Evolutionary conservation across 495 filamentous ascomycete species (phyloP).

Genomic region (Penicillium canescens): DNA sequence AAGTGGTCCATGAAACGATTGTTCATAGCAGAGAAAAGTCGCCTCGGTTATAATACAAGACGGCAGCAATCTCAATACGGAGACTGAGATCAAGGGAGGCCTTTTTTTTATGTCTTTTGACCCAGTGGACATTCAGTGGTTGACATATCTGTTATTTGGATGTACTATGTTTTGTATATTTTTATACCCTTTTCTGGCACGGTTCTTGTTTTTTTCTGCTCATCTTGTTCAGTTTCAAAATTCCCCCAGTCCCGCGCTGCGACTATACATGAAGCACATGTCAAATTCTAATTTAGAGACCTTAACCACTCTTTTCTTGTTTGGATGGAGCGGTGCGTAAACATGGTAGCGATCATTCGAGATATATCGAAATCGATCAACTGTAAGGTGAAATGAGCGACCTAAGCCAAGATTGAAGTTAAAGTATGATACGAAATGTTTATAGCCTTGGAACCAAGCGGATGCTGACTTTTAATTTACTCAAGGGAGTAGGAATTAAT

Average conservation of each 20-base stretch:
- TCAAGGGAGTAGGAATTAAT: too few relatives aligned
- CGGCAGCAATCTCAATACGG: not conserved
- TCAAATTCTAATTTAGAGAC: too few relatives aligned
- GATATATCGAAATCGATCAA: not conserved
- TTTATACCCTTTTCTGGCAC: not conserved
- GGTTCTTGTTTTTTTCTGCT: not conserved
- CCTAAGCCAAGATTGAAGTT: too few relatives aligned
- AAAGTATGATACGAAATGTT: too few relatives aligned
- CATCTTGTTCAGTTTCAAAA: too few relatives aligned
- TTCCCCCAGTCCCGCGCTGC: too few relatives aligned
- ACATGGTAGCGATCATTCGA: not conserved
- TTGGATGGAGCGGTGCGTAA: too few relatives aligned
- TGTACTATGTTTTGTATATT: not conserved
- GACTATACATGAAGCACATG: too few relatives aligned
- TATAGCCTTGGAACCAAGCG: not conserved
- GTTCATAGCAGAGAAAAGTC: conserved; percentile 26
- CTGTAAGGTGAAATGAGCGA: too few relatives aligned
- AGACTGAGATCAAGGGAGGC: not conserved
- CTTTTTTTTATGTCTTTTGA: not conserved
- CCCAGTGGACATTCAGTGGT: not conserved
- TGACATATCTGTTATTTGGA: not conserved
- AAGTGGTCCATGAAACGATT: conserved; percentile 32
- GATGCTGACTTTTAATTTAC: not conserved
- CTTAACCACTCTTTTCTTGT: too few relatives aligned
- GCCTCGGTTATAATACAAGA: conserved; percentile 1